Conservation (phyloP, 2,329 filamentous ascomycete genomes). For the Furcasterigmium sp. region DNA sequence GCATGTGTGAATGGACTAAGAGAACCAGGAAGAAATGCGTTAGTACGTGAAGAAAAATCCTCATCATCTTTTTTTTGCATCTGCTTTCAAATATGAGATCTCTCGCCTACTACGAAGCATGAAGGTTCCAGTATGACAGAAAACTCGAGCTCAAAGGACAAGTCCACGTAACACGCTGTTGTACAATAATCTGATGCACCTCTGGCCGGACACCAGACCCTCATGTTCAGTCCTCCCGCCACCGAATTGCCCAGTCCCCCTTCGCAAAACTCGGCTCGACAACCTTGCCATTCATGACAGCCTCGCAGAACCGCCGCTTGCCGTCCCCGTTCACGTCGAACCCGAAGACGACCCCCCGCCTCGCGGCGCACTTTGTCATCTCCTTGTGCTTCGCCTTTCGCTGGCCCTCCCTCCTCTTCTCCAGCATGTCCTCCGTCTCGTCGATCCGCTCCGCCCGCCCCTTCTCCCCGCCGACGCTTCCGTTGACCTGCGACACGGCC, state of each 20-base stretch:
- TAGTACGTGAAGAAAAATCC: too few relatives aligned
- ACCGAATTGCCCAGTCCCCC: conserved; percentile 53
- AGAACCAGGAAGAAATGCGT: too few relatives aligned
- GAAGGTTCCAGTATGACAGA: too few relatives aligned
- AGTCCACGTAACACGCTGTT: too few relatives aligned
- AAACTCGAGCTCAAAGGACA: too few relatives aligned
- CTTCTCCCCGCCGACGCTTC: conserved; percentile 52
- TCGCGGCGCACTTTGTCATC: conserved; percentile 57
- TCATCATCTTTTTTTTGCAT: too few relatives aligned
- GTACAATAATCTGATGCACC: too few relatives aligned
- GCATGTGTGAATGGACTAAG: too few relatives aligned
- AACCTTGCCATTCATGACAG: conserved; percentile 51
- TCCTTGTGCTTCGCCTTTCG: conserved; percentile 42
- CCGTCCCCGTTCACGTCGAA: conserved; percentile 22
- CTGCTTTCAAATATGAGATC: too few relatives aligned
- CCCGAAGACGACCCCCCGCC: conserved; percentile 54
- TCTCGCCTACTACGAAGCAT: too few relatives aligned
- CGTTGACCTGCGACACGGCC: conserved; percentile 44
- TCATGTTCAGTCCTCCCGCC: conserved; percentile 50
- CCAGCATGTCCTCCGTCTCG: conserved; percentile 45
- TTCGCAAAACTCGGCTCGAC: conserved; percentile 58
- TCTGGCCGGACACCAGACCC: not conserved
- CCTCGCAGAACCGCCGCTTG: conserved; percentile 45
- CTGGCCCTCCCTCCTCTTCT: conserved; percentile 43
- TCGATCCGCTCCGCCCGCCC: conserved; percentile 44